These are phyloP conservation scores for Scenedesmus sp. DNA, from an alignment of 163 green algal genomes.

Conservation along the genomic window DNA sequence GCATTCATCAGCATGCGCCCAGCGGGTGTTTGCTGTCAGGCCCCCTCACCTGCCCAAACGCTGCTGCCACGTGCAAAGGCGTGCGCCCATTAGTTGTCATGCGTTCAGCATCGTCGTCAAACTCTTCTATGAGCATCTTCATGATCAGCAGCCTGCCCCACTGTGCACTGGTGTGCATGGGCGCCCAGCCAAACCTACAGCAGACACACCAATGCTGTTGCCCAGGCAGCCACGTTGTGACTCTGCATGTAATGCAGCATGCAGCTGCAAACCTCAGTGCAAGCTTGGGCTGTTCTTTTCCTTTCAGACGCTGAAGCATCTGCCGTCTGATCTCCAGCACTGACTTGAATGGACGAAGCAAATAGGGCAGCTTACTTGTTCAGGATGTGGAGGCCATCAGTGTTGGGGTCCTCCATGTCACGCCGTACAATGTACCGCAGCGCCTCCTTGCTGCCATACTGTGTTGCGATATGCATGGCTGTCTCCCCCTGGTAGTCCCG, in stretches of 20 bases:
- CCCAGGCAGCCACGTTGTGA: too few species aligned
- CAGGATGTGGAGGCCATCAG: constrained; percentile 11
- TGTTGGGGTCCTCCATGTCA: constrained; percentile 6
- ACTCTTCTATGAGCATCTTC: constrained; percentile 1
- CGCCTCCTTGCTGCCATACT: background rate
- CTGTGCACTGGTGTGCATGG: background rate
- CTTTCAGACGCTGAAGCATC: too few species aligned
- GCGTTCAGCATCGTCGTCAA: background rate
- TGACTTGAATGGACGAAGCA: too few species aligned
- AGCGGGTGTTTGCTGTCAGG: too few species aligned
- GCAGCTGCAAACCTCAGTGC: too few species aligned
- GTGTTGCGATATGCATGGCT: background rate
- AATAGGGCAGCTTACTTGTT: background rate
- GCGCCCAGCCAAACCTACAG: background rate
- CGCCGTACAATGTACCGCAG: background rate
- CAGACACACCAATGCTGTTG: too few species aligned
- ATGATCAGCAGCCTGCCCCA: constrained; percentile 10
- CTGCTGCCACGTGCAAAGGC: constrained; percentile 2
- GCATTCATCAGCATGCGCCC: too few species aligned
- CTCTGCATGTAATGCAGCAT: too few species aligned
- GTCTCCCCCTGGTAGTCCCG: background rate
- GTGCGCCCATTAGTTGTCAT: constrained; percentile 2
- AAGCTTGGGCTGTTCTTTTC: too few species aligned
- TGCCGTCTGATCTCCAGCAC: too few species aligned
- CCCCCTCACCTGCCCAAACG: constrained; percentile 10